Conservation (phyloP, 78 protist genomes). For the Capsaspora owczarzaki region DNA sequence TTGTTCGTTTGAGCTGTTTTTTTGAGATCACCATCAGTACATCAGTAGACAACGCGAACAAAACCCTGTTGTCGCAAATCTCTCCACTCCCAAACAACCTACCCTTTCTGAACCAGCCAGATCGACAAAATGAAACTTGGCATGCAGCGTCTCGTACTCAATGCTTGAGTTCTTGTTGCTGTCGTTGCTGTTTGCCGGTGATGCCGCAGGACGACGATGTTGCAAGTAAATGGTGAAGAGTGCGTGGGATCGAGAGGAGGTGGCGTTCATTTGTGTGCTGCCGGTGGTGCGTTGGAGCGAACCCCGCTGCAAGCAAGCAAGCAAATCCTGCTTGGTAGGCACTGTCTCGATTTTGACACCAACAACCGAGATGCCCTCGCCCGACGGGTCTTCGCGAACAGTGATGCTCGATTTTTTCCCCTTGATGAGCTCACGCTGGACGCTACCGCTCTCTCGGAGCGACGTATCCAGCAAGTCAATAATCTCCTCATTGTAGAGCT, state of each 20-base stretch:
- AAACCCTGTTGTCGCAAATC: neutral
- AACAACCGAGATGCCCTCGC: neutral
- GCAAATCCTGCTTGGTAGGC: neutral
- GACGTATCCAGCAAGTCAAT: conserved; percentile 13
- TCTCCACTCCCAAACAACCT: neutral
- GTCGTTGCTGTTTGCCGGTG: neutral
- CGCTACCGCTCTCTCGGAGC: neutral
- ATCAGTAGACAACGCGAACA: neutral
- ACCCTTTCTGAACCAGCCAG: conserved; percentile 48
- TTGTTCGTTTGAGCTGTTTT: conserved; percentile 11
- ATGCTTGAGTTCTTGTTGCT: neutral
- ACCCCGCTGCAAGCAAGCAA: conserved; percentile 18
- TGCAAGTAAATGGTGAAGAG: conserved; percentile 25
- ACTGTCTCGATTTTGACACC: neutral
- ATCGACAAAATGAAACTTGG: conserved; percentile 59
- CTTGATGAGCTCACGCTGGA: neutral
- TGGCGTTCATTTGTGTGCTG: conserved; percentile 37
- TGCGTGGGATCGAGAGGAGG: conserved; percentile 53
- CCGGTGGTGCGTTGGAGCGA: conserved; percentile 31
- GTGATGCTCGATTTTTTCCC: no score
- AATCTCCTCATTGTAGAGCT: conserved; percentile 35
- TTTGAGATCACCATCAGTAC: neutral
- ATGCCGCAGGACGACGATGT: neutral
- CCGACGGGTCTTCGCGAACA: neutral
- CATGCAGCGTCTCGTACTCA: neutral